Evolutionary conservation across 2,329 filamentous ascomycete genomes (phyloP), one percentile per base, ranked within the genome.

Genomic region (Talaromyces piceae): DNA sequence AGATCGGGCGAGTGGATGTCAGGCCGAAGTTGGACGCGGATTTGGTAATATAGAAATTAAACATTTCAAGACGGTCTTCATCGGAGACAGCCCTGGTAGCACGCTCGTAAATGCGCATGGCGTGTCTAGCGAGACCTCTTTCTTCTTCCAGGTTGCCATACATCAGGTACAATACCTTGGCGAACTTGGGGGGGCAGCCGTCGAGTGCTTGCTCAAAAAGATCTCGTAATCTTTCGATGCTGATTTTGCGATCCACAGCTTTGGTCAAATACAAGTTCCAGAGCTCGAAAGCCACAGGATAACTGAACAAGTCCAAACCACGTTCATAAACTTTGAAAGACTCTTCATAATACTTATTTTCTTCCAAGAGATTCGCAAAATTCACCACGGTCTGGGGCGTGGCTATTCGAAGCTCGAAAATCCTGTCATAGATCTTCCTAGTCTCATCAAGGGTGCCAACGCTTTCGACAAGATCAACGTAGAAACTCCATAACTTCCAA

Each of bases 401-500:
- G 20, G 94, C 93, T 60, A 98, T 98, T 44, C 91, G 88, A 54
- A 98, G 83, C 71, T 98, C 94, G 66, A 98, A 98, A 62, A 98
- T 97, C 51, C 93, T 81, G 67, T 98, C 93, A 69, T 98, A 98
- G 1, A 97, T 85, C 67, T 89, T 91, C 67, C 83, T 88, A 0
- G 91, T 96, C 70, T 97, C 91, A 20, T 95, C 90, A 13, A 98
- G 72, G 0, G 87, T 88, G 55, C 87, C 86, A 27, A 96, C 91
- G 67, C 90, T 95, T 68, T 98, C 93, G 2, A 98, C 91, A 1
- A 98, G 80, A 67, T 98, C 93, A 37, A 98, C 91, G 62, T 98
- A 98, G 75, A 98, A 98, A 70, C 90, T 95, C 93, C 93, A 98
- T 9, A 98, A 73, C 68, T 97, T 98, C 93, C 93, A 98, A 66